Evolutionary conservation across 129 eudicot genomes (phyloP).

Genomic region (Flaveria sonorensis): DNA sequence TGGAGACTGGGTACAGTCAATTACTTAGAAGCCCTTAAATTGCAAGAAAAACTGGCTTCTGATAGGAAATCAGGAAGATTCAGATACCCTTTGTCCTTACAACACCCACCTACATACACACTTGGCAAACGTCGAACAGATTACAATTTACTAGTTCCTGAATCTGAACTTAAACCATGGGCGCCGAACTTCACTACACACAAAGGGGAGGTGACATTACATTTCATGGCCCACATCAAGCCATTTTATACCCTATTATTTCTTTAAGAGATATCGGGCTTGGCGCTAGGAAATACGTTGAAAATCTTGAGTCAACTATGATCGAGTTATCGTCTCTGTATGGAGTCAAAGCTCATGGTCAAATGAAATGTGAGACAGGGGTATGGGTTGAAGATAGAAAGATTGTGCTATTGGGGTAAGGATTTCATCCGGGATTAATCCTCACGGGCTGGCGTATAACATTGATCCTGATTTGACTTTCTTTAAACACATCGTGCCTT

Average conservation of each 20-base stretch:
- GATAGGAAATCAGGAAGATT: slow-evolving; percentile 63
- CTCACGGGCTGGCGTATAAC: slow-evolving; percentile 92
- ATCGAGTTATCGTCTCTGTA: slow-evolving; percentile 75
- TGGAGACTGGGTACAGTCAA: slow-evolving; percentile 80
- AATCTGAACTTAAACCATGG: slow-evolving; percentile 68
- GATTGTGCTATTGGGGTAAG: slow-evolving; percentile 92
- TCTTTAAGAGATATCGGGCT: slow-evolving; percentile 73
- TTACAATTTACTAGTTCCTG: slow-evolving; percentile 70
- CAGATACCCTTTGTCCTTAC: slow-evolving; percentile 72
- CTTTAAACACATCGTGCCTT: slow-evolving; percentile 88
- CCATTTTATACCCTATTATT: slow-evolving; percentile 79
- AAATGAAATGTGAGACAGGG: slow-evolving; percentile 74
- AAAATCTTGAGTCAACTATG: slow-evolving; percentile 87
- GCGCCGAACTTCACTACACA: slow-evolving; percentile 87
- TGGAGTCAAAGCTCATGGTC: slow-evolving; percentile 74
- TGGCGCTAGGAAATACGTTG: slow-evolving; percentile 93
- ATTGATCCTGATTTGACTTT: slow-evolving; percentile 80
- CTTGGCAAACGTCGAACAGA: slow-evolving; percentile 88
- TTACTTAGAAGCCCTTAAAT: slow-evolving; percentile 75
- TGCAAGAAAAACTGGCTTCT: slow-evolving; percentile 77
- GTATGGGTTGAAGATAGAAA: slow-evolving; percentile 95
- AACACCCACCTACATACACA: slow-evolving; percentile 97
- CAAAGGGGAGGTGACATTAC: slow-evolving; percentile 96
- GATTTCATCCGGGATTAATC: slow-evolving; percentile 83
- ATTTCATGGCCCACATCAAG: slow-evolving; percentile 89